Conservation (phyloP, 768 basidiomycete genomes). For the Cystobasidium ongulense region DNA sequence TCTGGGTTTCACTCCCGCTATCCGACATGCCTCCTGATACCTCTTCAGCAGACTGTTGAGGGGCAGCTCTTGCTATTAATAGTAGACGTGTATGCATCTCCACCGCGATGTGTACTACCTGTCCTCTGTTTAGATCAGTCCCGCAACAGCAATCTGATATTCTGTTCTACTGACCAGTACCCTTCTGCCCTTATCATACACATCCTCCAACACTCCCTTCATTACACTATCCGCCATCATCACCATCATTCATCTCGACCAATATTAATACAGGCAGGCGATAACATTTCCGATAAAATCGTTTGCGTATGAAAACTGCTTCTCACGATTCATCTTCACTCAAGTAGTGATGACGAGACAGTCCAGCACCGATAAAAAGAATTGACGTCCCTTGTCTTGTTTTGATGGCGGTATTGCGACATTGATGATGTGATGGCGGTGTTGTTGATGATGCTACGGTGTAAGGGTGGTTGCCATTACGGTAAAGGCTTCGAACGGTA, state of each 20-base stretch:
- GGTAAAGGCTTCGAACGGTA: background rate
- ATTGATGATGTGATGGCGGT: background rate
- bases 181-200: background rate
- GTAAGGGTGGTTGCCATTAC: background rate
- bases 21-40: background rate
- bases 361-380: background rate
- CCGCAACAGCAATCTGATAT: background rate
- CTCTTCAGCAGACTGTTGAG: background rate
- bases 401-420: background rate
- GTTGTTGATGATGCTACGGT: background rate
- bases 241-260: background rate
- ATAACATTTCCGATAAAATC: background rate
- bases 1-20: too few relatives aligned
- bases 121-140: background rate
- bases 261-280: background rate
- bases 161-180: background rate
- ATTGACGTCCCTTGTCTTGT: background rate
- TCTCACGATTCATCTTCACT: background rate
- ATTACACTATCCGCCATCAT: background rate
- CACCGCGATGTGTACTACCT: background rate
- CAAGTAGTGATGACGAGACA: background rate
- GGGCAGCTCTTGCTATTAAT: background rate
- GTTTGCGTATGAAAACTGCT: background rate
- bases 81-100: background rate
- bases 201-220: background rate